A percentile compares a stretch with the other conserved stretches of the same genome.
phyloP scores from a whole-genome alignment of 2,329 filamentous ascomycete species.

The Aspergillus clavatus region DNA sequence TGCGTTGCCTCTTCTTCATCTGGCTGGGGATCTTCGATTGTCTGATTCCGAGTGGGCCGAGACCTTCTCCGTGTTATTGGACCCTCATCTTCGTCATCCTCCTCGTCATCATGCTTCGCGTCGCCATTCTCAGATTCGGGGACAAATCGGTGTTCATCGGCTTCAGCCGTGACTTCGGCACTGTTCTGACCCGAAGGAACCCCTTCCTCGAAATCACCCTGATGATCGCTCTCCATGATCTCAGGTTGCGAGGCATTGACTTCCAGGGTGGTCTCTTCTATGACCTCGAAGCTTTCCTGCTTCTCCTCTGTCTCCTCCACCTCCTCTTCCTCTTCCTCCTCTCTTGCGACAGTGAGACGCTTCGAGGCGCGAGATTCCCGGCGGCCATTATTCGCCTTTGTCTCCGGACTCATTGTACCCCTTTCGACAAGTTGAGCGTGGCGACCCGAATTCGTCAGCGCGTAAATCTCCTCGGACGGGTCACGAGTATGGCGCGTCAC shows the following conservation, averaged over 20 bases:
- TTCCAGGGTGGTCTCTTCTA: slow-evolving; percentile 41
- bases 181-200: slow-evolving; percentile 20
- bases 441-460: slow-evolving; percentile 55
- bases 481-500: slow-evolving; percentile 58
- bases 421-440: slow-evolving; percentile 52
- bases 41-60: slow-evolving; percentile 22
- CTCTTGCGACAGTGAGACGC: slow-evolving; percentile 31
- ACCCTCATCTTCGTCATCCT: slow-evolving; percentile 54
- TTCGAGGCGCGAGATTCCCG: slow-evolving; percentile 36
- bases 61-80: slow-evolving; percentile 47
- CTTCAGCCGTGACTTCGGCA: slow-evolving; percentile 25
- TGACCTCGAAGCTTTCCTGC: slow-evolving; percentile 44
- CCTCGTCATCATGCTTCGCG: slow-evolving; percentile 39
- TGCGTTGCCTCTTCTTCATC: slow-evolving; percentile 29
- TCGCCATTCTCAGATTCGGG: slow-evolving; percentile 41
- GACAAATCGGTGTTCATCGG: slow-evolving; percentile 33
- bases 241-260: slow-evolving; percentile 40
- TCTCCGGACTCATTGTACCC: slow-evolving; percentile 51
- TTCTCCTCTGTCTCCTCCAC: slow-evolving; percentile 15
- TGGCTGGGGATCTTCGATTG: slow-evolving; percentile 22
- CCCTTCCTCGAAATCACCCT: slow-evolving; percentile 30
- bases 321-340: slow-evolving; percentile 17
- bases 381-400: slow-evolving; percentile 18
- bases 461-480: slow-evolving; percentile 52
- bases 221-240: slow-evolving; percentile 40